Evolutionary conservation across 2,329 filamentous ascomycete genomes (phyloP).

Genomic region (Alternaria tenuissima): DNA sequence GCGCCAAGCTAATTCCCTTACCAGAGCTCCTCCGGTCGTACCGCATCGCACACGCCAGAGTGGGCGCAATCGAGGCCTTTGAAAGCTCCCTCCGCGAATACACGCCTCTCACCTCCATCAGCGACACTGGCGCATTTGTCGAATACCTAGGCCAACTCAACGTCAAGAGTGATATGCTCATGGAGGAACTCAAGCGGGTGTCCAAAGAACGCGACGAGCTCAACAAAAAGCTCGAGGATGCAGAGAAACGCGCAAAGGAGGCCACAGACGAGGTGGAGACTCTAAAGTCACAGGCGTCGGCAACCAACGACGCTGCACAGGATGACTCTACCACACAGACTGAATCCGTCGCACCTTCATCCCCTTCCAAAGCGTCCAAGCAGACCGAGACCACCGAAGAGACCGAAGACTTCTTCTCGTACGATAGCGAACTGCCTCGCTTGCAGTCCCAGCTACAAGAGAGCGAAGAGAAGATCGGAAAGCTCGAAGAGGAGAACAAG

Average conservation of each 20-base stretch:
- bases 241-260: constrained; percentile 68
- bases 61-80: constrained; percentile 89
- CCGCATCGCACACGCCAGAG: constrained; percentile 85
- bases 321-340: constrained; percentile 40
- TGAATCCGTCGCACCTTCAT: constrained; percentile 37
- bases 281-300: constrained; percentile 52
- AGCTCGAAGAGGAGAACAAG: constrained; percentile 73
- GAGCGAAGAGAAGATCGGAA: constrained; percentile 74
- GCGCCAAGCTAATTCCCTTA: constrained; percentile 22
- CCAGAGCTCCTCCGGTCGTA: constrained; percentile 92
- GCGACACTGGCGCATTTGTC: constrained; percentile 81
- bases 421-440: constrained; percentile 84
- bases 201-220: constrained; percentile 81
- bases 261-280: constrained; percentile 70
- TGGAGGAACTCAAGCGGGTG: constrained; percentile 90
- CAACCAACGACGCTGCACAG: constrained; percentile 24
- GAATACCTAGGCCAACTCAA: constrained; percentile 91
- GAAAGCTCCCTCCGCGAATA: constrained; percentile 90
- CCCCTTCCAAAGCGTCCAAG: constrained; percentile 38
- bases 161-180: constrained; percentile 87
- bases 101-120: constrained; percentile 88
- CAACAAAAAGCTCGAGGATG: constrained; percentile 77
- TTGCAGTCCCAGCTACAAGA: constrained; percentile 78
- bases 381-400: constrained; percentile 43
- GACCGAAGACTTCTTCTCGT: constrained; percentile 86